Conservation (phyloP, 352 stramenopile species). For the Globisporangium viniferum region DNA sequence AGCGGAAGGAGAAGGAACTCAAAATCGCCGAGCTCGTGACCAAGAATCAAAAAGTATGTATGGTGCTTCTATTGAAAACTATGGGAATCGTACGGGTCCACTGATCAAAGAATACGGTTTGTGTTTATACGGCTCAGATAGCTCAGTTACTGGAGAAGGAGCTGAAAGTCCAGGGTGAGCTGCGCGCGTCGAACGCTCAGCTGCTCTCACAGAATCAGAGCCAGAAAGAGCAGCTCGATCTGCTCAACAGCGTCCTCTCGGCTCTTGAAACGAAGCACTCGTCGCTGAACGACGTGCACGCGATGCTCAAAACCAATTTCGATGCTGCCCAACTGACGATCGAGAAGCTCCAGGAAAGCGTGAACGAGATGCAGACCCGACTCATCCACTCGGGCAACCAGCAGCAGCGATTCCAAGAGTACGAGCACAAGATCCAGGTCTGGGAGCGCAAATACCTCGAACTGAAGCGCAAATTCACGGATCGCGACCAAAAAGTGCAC, state of each 20-base stretch:
- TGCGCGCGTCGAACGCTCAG: conserved; percentile 30
- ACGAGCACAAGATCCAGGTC: conserved; percentile 38
- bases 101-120: no score
- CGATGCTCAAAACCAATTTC: conserved; percentile 27
- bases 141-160: conserved; percentile 54
- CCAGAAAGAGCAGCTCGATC: conserved; percentile 29
- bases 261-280: conserved; percentile 38
- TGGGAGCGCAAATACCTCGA: conserved; percentile 35
- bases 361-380: conserved; percentile 28
- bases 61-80: neutral
- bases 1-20: conserved; percentile 64
- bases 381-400: conserved; percentile 20
- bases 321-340: conserved; percentile 28
- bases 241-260: conserved; percentile 37
- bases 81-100: no score
- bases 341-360: conserved; percentile 28
- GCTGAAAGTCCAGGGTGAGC: conserved; percentile 30
- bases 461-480: conserved; percentile 24
- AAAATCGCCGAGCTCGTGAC: conserved; percentile 52
- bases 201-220: conserved; percentile 24
- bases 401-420: conserved; percentile 28
- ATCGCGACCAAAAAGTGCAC: conserved; percentile 22
- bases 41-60: conserved; percentile 60
- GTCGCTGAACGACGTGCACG: conserved; percentile 27
- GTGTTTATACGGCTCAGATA: conserved; percentile 23